Base-by-base conservation (phyloP, 257 asterid species). In the Solanum pinnatisectum region DNA sequence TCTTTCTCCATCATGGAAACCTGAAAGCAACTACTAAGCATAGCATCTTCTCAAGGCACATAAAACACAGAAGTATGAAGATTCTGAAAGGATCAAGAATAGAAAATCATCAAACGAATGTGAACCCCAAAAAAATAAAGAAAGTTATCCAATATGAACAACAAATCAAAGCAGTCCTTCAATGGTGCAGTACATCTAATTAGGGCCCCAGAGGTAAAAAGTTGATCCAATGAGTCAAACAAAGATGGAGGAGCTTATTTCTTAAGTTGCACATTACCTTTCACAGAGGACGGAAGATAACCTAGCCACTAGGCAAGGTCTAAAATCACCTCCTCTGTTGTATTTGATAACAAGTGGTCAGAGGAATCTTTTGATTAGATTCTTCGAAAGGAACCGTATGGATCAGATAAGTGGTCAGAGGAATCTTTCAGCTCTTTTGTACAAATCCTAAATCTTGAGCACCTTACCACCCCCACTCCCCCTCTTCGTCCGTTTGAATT, bases 1-100 rank as follows among this genome's bases (percentile, higher is more conserved):
- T 97, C 99, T 89, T 91, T 92, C 91, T 97, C 99, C 99, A 97
- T 96, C 99, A 97, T 97, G 74, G 99, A 97, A 90, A 97, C 99
- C 99, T 97, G 94, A 90, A 93, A 95, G 88, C 83, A 93, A 91
- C 94, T 91, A 90, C 91, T 94, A 92, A 89, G 91, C 88, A 90
- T 89, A 88, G 91, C 87, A 90, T 89, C 91, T 88, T 90, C 71
- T 89, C 49, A 83, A 30, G 56, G 42, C 65, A 25, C 14, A 40
- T n/a, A 23, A 77, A 86, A 52, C 14, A 32, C 65, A 30, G 70
- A 82, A 46, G 30, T 82, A 23, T 9, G 10, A 49, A 3, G 44
- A 46, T 30, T 81, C 42, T 27, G 40, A 81, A 79, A 81, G 25
- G 85, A 82, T 82, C 36, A 60, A 49, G 32, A 49, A 16, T 5